Evolutionary conservation across 345 rosid species (phyloP).

Genomic region (Raphanus sativus): DNA sequence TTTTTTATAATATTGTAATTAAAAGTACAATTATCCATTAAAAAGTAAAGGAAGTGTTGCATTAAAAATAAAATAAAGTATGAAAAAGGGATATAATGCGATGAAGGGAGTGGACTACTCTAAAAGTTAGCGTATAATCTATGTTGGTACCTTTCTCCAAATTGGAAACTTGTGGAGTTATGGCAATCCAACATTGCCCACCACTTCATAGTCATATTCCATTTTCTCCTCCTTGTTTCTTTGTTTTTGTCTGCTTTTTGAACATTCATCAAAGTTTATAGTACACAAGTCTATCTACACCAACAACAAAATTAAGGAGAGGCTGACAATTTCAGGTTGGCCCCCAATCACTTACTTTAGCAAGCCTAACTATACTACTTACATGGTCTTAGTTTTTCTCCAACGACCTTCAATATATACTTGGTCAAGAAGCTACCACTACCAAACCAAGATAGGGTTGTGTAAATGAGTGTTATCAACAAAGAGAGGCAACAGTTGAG

Average conservation of each 20-base stretch:
- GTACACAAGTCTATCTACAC: constrained; percentile 20
- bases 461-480: constrained; percentile 24
- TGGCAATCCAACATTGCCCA: constrained; percentile 27
- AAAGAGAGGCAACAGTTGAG: constrained; percentile 29
- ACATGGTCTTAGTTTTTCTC: constrained; percentile 12
- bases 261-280: constrained; percentile 7
- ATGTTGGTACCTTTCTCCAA: constrained; percentile 15
- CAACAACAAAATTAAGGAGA: not conserved
- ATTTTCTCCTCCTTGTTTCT: constrained; percentile 5
- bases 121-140: not conserved
- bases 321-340: not conserved
- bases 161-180: constrained; percentile 30
- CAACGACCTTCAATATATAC: constrained; percentile 1
- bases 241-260: not conserved
- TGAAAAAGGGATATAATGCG: not conserved
- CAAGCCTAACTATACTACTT: not conserved
- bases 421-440: constrained; percentile 25
- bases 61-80: not conserved
- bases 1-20: not conserved
- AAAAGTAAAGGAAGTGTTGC: not conserved
- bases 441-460: constrained; percentile 18
- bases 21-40: not conserved
- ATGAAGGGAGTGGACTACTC: not conserved
- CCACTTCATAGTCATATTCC: constrained; percentile 38
- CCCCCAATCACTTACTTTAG: constrained; percentile 11